Percentiles rank a stretch among this genome's conserved stretches.
These are phyloP conservation scores for Aurantiochytrium sp. DNA, from an alignment of 108 stramenopile species.

Conservation along the genomic window DNA sequence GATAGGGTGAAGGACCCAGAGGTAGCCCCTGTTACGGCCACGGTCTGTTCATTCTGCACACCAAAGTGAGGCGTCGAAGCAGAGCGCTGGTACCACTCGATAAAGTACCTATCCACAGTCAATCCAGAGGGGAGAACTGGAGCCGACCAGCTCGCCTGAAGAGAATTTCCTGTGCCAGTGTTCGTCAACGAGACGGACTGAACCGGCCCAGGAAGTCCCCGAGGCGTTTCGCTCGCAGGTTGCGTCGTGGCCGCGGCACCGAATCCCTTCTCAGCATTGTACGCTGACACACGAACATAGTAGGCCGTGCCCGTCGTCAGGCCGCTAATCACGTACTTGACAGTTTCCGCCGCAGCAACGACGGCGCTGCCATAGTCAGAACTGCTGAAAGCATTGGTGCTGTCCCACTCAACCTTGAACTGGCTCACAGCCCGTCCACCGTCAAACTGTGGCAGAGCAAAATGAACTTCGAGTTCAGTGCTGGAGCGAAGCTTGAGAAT, in stretches of 20 bases:
- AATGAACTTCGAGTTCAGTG: constrained; percentile 6
- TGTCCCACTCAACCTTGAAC: constrained; percentile 39
- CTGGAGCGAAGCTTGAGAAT: not conserved
- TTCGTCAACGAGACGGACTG: not conserved
- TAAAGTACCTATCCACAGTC: constrained; percentile 22
- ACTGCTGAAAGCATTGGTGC: not conserved
- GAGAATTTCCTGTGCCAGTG: constrained; percentile 36
- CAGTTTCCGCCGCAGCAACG: constrained; percentile 12
- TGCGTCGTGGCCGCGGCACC: constrained; percentile 39
- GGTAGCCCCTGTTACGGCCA: constrained; percentile 22
- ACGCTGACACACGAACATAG: constrained; percentile 67
- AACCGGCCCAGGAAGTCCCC: not conserved
- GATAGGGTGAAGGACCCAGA: not conserved
- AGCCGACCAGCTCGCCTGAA: constrained; percentile 51
- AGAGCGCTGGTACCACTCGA: constrained; percentile 30
- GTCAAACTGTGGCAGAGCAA: constrained; percentile 23
- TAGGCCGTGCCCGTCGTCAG: constrained; percentile 52
- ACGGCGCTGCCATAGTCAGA: not conserved
- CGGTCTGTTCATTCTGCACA: constrained; percentile 32
- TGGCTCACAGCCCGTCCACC: constrained; percentile 21
- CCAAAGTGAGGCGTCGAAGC: constrained; percentile 12
- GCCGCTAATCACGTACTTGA: constrained; percentile 33
- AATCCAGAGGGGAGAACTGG: constrained; percentile 28
- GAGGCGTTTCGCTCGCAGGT: constrained; percentile 33
- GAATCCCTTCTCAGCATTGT: constrained; percentile 58